Base-by-base conservation (phyloP, 1,284 basidiomycete species). In the Fomitopsis palustris region DNA sequence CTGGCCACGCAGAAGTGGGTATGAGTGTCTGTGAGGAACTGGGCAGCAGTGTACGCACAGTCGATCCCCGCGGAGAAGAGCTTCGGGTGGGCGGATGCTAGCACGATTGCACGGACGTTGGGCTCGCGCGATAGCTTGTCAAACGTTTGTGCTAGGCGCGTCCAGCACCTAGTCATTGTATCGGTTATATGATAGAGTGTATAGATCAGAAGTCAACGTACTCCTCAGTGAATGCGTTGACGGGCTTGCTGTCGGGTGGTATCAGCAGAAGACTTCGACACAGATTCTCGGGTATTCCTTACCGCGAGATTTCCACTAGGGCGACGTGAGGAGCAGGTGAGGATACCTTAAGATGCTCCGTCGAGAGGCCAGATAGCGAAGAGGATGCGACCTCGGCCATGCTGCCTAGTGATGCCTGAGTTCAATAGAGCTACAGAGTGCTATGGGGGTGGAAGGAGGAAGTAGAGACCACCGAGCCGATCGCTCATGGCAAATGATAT, bases 11-110 rank as follows among this genome's bases (percentile, higher is more conserved):
- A 16, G 14, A 21, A 8, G 42, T 27, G 23, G 16, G 6, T 8
- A 53, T 31, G 41, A 35, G 10, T 41, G 58, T 37, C 35, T 12
- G 12, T 37, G 38, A 53, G 21, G 29, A 54, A 27, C 62, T 45
- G 42, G 39, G 59, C 43, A 52, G 62, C 33, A 21, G 17, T 23
- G 54, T n/a, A 75, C 89, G 65, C 64, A 93, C 89, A 71, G 70
- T 95, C 93, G 2, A 96, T 74, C 0, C 93, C 93, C 1, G 91
- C 92, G 2, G 88, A 91, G 71, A 93, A 95, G 14, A 86, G 71
- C 69, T 88, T 92, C 0, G 86, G 83, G 0, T 88, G 67, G 0
- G 77, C 77, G 1, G 92, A 93, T 0, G 87, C 83, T 1, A 95
- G 74, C 0, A 95, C 89, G 16, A 92, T 80, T 1, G 78, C 88